Evolutionary conservation across 306 rosid genomes (phyloP).

Genomic region (Cicer pinnatifidum): DNA sequence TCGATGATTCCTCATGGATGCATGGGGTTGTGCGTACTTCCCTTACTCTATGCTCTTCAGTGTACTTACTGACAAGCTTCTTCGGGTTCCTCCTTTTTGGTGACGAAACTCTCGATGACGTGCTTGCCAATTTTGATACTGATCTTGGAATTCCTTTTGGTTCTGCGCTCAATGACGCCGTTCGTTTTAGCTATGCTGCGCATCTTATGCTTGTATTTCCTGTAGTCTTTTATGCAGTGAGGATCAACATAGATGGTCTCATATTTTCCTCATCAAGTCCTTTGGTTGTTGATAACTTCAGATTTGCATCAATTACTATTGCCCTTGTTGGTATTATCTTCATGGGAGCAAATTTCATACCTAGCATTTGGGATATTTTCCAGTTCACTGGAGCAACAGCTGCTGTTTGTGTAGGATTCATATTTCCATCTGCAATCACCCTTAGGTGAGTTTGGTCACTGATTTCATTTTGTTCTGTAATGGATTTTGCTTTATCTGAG

Average conservation of each 20-base stretch:
- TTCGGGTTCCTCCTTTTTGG: slow-evolving; percentile 92
- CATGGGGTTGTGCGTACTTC: slow-evolving; percentile 68
- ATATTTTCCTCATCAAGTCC: slow-evolving; percentile 71
- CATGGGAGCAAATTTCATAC: slow-evolving; percentile 62
- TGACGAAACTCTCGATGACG: slow-evolving; percentile 80
- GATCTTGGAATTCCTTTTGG: slow-evolving; percentile 82
- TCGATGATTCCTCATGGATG: slow-evolving; percentile 72
- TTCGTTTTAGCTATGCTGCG: slow-evolving; percentile 88
- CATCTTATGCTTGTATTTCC: slow-evolving; percentile 92
- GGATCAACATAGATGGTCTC: slow-evolving; percentile 82
- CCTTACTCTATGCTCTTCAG: slow-evolving; percentile 75
- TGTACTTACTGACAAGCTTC: slow-evolving; percentile 80
- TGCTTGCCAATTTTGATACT: slow-evolving; percentile 84
- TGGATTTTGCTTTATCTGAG: neutral
- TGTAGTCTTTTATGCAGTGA: slow-evolving; percentile 71
- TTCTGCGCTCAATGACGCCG: slow-evolving; percentile 69
- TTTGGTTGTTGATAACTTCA: slow-evolving; percentile 61
- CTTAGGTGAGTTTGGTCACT: slow-evolving; percentile 47
- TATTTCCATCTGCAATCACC: slow-evolving; percentile 55
- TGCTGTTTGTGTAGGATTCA: slow-evolving; percentile 57
- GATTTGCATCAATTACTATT: slow-evolving; percentile 66
- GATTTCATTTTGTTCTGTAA: slow-evolving; percentile 7
- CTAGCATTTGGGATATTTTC: slow-evolving; percentile 72
- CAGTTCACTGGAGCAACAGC: slow-evolving; percentile 63
- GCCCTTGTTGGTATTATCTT: slow-evolving; percentile 46